phyloP scores from a whole-genome alignment of 495 filamentous ascomycete species.

The Aspergillus biplanus region DNA sequence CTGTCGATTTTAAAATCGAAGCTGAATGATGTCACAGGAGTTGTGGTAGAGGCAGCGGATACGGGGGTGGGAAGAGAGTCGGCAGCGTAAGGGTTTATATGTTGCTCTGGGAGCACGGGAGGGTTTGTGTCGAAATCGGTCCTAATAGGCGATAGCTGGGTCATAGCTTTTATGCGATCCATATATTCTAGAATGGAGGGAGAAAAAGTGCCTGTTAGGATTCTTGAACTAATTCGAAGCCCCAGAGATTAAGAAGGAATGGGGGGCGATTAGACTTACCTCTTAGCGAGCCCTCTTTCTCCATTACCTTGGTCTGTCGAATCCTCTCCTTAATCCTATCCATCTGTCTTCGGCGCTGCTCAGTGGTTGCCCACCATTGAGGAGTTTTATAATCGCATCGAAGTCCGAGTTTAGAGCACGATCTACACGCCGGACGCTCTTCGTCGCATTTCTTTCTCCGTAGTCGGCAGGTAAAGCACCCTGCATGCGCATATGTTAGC shows the following conservation, averaged over 20 bases:
- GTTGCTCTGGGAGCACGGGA: conserved; percentile 9
- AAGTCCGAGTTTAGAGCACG: conserved; percentile 83
- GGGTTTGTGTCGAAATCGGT: background rate
- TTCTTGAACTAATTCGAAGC: background rate
- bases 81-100: conserved; percentile 3
- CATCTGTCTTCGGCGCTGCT: conserved; percentile 79
- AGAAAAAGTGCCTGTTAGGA: background rate
- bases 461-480: conserved; percentile 94
- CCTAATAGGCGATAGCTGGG: background rate
- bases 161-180: conserved; percentile 6
- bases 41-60: background rate
- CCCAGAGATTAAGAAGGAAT: too few relatives aligned
- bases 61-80: conserved; percentile 3
- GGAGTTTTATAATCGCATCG: conserved; percentile 92
- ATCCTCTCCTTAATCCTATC: conserved; percentile 93
- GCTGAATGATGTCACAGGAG: background rate
- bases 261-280: too few relatives aligned
- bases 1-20: background rate
- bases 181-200: conserved; percentile 9
- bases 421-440: conserved; percentile 75
- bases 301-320: conserved; percentile 86
- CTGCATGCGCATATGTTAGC: conserved; percentile 50
- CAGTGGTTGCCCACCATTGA: conserved; percentile 90
- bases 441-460: conserved; percentile 98
- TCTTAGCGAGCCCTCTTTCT: conserved; percentile 63